Base-by-base conservation (phyloP, 179 eudicot species). In the Silene noctiflora region DNA sequence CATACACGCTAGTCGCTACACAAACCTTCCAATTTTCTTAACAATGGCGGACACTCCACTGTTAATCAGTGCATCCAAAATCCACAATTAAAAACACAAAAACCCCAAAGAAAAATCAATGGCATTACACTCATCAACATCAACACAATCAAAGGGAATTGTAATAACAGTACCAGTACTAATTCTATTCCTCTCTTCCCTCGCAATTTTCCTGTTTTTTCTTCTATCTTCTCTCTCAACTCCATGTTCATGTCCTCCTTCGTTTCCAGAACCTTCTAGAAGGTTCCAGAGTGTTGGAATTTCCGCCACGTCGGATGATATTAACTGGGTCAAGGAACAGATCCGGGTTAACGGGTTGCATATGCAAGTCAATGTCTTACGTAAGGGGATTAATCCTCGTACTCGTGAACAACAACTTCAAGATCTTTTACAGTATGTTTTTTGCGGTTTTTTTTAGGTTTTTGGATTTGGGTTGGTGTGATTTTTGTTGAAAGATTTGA, bases 321-420 rank as follows among this genome's bases (percentile, higher is more conserved):
- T 94, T 44, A 70, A 69, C 17, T 94, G 98, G 98, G 89, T 92
- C 29, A 86, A 78, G 75, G 77, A 78, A 17, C 94, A 87, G 91
- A 89, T 94, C 88, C 87, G 78, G 72, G 68, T 83, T n/a, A 94
- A 94, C 62, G 98, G 97, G 12, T 76, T 94, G 46, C 90, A 87
- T 76, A 92, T 94, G 97, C 87, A 82, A 21, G 94, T 90, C 29
- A 92, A 94, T 83, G 85, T 90, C 51, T 86, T 92, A 29, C 87
- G 98, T 6, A 94, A 94, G 58, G 98, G 98, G 79, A 94, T 94
- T 70, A 94, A 94, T 84, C 98, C 98, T 65, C 91, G 98, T 10
- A 92, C 97, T 46, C 87, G 98, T 39, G 86, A 77, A 42, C 91
- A 94, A 46, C 98, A 94, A 77, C 94, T 94, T 59, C 82, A 88